Evolutionary conservation across 2,329 filamentous ascomycete species (phyloP).

Genomic region (Thielaviopsis musarum): DNA sequence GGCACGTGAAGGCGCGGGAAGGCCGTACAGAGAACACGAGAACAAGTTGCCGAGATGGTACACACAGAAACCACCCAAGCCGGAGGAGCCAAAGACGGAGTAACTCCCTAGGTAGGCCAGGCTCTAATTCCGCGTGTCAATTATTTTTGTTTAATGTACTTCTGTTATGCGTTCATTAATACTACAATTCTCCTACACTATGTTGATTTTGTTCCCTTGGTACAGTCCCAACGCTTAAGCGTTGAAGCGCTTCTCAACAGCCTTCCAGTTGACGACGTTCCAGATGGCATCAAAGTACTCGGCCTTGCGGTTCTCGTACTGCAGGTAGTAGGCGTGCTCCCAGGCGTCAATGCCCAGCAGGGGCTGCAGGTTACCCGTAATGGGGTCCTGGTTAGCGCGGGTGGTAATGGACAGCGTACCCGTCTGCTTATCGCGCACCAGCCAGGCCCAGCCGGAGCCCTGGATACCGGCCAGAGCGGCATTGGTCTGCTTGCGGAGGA

Average conservation of each 20-base stretch:
- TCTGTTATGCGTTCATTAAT: slow-evolving; percentile 7
- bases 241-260: slow-evolving; percentile 60
- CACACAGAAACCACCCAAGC: slow-evolving; percentile 18
- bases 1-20: slow-evolving; percentile 46
- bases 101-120: neutral
- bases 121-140: too few species aligned
- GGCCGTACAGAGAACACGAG: slow-evolving; percentile 41
- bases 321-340: slow-evolving; percentile 92
- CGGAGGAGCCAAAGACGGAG: neutral
- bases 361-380: slow-evolving; percentile 66
- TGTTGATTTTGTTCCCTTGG: neutral
- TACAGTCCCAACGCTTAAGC: slow-evolving; percentile 20
- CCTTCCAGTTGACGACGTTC: slow-evolving; percentile 94
- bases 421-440: slow-evolving; percentile 53
- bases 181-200: neutral
- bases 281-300: slow-evolving; percentile 90
- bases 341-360: slow-evolving; percentile 84
- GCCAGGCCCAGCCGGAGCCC: slow-evolving; percentile 83
- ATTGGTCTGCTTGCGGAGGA: slow-evolving; percentile 51
- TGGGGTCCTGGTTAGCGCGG: slow-evolving; percentile 76
- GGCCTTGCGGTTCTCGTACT: slow-evolving; percentile 93
- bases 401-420: slow-evolving; percentile 49
- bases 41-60: slow-evolving; percentile 39
- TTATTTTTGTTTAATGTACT: slow-evolving; percentile 1
- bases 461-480: slow-evolving; percentile 57